These are phyloP conservation scores for Boletus sp. DNA, from an alignment of 768 basidiomycete genomes.

Conservation along the genomic window DNA sequence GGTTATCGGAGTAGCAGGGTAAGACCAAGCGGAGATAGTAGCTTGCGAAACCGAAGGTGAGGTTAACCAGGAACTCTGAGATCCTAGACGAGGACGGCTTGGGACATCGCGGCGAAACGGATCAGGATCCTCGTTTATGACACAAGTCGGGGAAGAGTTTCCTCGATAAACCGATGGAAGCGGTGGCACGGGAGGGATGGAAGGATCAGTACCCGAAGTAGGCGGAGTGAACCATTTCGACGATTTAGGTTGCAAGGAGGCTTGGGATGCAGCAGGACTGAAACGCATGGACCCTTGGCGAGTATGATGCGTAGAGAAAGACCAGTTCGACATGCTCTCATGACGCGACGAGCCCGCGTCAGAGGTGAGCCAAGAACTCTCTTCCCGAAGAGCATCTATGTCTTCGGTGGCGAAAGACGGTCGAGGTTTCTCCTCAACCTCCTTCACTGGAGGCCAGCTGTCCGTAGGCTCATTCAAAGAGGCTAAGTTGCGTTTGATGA, in stretches of 20 bases:
- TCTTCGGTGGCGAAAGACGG: constrained; percentile 71
- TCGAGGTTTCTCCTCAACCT: constrained; percentile 51
- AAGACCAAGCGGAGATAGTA: constrained; percentile 67
- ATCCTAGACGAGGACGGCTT: constrained; percentile 50
- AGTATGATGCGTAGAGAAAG: constrained; percentile 67
- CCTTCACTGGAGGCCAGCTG: constrained; percentile 57
- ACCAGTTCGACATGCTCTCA: constrained; percentile 65
- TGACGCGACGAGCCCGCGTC: constrained; percentile 49
- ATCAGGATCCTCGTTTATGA: constrained; percentile 49
- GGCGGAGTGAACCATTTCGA: constrained; percentile 60
- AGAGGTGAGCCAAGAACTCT: constrained; percentile 80
- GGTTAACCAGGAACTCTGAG: constrained; percentile 73
- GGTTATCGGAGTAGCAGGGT: constrained; percentile 47
- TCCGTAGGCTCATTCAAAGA: constrained; percentile 49
- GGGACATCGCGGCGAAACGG: constrained; percentile 61
- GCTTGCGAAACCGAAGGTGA: constrained; percentile 56
- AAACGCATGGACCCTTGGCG: constrained; percentile 18
- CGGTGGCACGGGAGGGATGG: constrained; percentile 53
- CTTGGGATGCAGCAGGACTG: constrained; percentile 25
- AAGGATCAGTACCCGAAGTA: constrained; percentile 39
- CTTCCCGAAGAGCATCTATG: constrained; percentile 67
- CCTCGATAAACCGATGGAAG: constrained; percentile 59
- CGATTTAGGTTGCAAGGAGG: constrained; percentile 45
- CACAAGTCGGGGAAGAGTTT: constrained; percentile 39
- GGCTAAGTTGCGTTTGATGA: constrained; percentile 62